These are phyloP conservation scores for Candida anglica DNA, from an alignment of 805 yeast genomes.

Conservation along the genomic window DNA sequence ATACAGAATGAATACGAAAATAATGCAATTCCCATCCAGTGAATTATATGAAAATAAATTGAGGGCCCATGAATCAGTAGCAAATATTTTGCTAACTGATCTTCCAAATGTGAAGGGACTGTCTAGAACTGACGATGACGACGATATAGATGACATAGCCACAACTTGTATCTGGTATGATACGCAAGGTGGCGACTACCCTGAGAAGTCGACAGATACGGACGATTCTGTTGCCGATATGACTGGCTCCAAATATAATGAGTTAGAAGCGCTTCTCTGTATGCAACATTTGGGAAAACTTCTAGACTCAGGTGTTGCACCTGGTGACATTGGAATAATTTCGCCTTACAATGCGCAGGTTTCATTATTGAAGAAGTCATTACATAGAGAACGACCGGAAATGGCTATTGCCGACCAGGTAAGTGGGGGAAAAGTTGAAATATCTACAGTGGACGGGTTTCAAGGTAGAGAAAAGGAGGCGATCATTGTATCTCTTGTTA, in stretches of 20 bases:
- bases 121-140: constrained; percentile 20
- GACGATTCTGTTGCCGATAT: constrained; percentile 9
- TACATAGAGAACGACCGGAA: constrained; percentile 28
- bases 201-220: constrained; percentile 46
- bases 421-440: no score
- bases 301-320: constrained; percentile 47
- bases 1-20: constrained; percentile 78
- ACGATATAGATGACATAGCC: constrained; percentile 50
- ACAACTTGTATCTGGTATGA: constrained; percentile 76
- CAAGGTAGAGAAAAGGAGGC: constrained; percentile 95
- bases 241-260: constrained; percentile 67
- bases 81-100: constrained; percentile 49
- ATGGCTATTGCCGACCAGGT: constrained; percentile 17
- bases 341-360: constrained; percentile 93
- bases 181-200: constrained; percentile 85
- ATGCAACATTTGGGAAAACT: constrained; percentile 52
- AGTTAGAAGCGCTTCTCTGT: constrained; percentile 68
- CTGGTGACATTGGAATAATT: constrained; percentile 71
- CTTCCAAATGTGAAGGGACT: constrained; percentile 30
- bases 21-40: constrained; percentile 75
- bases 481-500: constrained; percentile 73
- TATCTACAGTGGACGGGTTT: constrained; percentile 92
- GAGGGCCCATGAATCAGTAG: constrained; percentile 59
- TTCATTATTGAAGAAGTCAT: constrained; percentile 44
- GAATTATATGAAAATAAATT: constrained; percentile 62